These are phyloP conservation scores for Zarea fungicola DNA, from an alignment of 2,329 filamentous ascomycete species.

Conservation along the genomic window DNA sequence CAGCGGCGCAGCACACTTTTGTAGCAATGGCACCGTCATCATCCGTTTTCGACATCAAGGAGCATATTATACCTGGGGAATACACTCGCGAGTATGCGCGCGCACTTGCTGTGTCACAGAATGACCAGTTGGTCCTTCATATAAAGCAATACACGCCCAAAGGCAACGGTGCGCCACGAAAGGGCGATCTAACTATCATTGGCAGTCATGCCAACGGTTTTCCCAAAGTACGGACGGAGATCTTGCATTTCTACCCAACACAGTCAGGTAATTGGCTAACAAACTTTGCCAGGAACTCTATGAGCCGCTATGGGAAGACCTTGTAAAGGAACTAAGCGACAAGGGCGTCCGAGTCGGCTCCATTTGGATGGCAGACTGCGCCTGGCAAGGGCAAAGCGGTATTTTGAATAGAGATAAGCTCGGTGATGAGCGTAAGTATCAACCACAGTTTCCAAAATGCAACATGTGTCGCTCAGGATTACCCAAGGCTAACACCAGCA, in stretches of 20 bases:
- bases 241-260: not conserved
- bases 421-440: conserved; percentile 73
- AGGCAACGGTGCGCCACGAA: conserved; percentile 60
- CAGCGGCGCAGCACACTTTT: no score
- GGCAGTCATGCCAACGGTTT: conserved; percentile 89
- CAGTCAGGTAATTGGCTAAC: not conserved
- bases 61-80: conserved; percentile 68
- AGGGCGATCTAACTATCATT: conserved; percentile 79
- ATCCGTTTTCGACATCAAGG: conserved; percentile 57
- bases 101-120: conserved; percentile 65
- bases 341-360: conserved; percentile 65
- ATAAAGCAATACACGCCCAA: conserved; percentile 86
- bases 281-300: conserved; percentile 67
- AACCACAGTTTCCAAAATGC: no score
- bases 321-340: conserved; percentile 53
- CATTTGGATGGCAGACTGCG: conserved; percentile 89
- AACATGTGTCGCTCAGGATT: not conserved
- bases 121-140: conserved; percentile 66
- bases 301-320: conserved; percentile 84
- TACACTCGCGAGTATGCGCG: conserved; percentile 79
- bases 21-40: conserved; percentile 16
- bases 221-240: conserved; percentile 65
- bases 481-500: not conserved
- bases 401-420: conserved; percentile 69
- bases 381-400: conserved; percentile 75